Base-by-base conservation (phyloP, 768 basidiomycete genomes). In the Rhizopogon roseolus region DNA sequence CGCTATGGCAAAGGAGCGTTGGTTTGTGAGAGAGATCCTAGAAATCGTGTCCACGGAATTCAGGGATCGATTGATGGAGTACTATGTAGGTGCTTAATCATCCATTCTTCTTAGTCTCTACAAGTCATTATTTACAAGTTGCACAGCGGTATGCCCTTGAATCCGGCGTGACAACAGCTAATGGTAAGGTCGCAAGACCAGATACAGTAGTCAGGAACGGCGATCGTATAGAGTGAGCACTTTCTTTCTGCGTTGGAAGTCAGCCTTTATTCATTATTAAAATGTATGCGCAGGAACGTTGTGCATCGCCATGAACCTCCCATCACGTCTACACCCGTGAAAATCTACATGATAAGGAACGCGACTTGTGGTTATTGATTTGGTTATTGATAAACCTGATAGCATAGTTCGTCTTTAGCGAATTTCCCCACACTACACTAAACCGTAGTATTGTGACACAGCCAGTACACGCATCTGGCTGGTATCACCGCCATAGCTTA, bases 291-390 rank as follows among this genome's bases (percentile, higher is more conserved):
- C 61, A 95, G 93, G 64, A 97, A 98, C 62, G 80, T 95, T 13
- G 92, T 95, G 13, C 93, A 95, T 69, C 79, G 93, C n/a, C 97
- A 99, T 66, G 97, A 99, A 70, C 97, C 97, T 5, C 93, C 97
- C 3, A 86, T 99, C 4, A 86, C 93, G 1, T 83, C 87, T 2
- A 88, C 78, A 4, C 90, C 90, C 2, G 84, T 98, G 51, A 81
- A 85, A 57, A 77, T 98, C 37, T 85, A 49, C 83, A 86, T 54
- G 93, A 98, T 65, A 76, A 75, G 13, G 83, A 90, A 58, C 82
- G 86, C 22, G 80, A 87, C 57, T 93, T 96, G n/a, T n/a, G n/a
- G n/a, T n/a, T n/a, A n/a, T n/a, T n/a, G n/a, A n/a, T 56, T 82
- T 98, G 36, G 89, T 98, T 13, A 88, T 99, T 28, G 88, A 98